These are phyloP conservation scores for Tolypocladium ophioglossoides DNA, from an alignment of 2,329 filamentous ascomycete species.

Conservation along the genomic window DNA sequence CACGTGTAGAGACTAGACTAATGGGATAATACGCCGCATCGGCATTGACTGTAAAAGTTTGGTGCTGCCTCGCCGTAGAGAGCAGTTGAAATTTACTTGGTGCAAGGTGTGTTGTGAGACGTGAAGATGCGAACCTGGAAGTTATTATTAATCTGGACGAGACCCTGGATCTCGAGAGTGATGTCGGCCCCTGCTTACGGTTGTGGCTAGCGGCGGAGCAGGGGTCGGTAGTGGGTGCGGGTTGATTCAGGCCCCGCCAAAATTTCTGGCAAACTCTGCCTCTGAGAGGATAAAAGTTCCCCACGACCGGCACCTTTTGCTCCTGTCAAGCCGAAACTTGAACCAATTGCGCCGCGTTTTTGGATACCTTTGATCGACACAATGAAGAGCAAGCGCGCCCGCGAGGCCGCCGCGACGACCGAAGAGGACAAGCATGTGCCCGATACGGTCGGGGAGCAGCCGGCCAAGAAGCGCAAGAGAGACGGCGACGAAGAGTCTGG, in stretches of 20 bases:
- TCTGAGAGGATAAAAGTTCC: neutral
- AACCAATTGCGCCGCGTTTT: neutral
- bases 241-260: constrained; percentile 2
- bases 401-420: constrained; percentile 18
- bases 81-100: neutral
- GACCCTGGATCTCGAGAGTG: neutral
- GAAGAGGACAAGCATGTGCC: constrained; percentile 17
- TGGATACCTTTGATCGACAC: constrained; percentile 4
- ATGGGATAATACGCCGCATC: neutral
- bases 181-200: neutral
- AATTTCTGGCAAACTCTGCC: constrained; percentile 4
- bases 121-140: neutral
- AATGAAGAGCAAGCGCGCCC: constrained; percentile 30
- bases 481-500: constrained; percentile 14
- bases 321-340: neutral
- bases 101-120: neutral
- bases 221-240: neutral
- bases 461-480: constrained; percentile 27
- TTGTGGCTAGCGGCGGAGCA: neutral
- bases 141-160: too few species aligned
- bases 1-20: constrained; percentile 7
- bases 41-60: neutral
- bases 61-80: neutral
- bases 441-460: constrained; percentile 10
- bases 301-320: neutral